Conservation (phyloP, 2,329 filamentous ascomycete genomes). For the Penicillium thymicola region DNA sequence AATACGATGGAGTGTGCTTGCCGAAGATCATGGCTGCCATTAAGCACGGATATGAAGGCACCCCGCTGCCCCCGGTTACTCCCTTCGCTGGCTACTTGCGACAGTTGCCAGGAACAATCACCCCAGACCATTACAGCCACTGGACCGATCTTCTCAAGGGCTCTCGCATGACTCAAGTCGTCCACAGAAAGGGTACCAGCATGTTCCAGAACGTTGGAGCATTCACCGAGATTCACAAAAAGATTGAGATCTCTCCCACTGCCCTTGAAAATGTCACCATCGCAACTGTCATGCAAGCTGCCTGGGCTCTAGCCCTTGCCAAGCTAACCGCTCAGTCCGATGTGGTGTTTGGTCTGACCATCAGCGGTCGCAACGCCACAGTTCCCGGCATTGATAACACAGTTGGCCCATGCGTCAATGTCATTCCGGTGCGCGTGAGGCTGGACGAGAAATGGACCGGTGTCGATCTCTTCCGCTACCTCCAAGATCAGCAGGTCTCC, state of each 20-base stretch:
- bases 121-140: constrained; percentile 53
- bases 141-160: constrained; percentile 59
- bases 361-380: constrained; percentile 61
- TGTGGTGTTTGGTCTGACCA: constrained; percentile 65
- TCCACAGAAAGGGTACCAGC: constrained; percentile 33
- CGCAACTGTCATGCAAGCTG: constrained; percentile 64
- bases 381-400: constrained; percentile 55
- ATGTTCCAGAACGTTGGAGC: constrained; percentile 37
- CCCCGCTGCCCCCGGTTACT: constrained; percentile 37
- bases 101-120: constrained; percentile 38
- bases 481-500: constrained; percentile 58
- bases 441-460: constrained; percentile 53
- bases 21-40: constrained; percentile 61
- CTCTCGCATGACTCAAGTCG: constrained; percentile 49
- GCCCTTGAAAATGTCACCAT: constrained; percentile 57
- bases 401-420: constrained; percentile 65
- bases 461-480: constrained; percentile 51
- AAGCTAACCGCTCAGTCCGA: constrained; percentile 53
- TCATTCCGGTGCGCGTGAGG: constrained; percentile 60
- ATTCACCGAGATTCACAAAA: constrained; percentile 36
- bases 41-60: constrained; percentile 51
- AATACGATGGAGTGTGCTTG: constrained; percentile 67
- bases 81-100: constrained; percentile 50
- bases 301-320: constrained; percentile 63
- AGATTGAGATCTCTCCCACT: constrained; percentile 41